Evolutionary conservation across 1,139 yeast species (phyloP), one percentile per base, ranked within the genome.

Genomic region (Arxiozyma slooffiae): DNA sequence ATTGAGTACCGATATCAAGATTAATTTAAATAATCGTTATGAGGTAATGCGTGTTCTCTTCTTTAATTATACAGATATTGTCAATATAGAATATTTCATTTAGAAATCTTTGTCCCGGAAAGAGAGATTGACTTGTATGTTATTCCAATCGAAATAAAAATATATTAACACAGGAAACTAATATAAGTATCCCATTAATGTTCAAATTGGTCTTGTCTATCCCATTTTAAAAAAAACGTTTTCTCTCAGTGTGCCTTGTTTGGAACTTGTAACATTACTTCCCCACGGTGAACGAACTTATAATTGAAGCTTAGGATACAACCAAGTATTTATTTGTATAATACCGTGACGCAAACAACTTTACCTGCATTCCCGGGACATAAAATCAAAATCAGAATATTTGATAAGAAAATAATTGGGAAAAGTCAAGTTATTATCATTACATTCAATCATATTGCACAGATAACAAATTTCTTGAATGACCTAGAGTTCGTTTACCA

Each of bases 371-470:
- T 67, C 3, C 89, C 89, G 7, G 77, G 73, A 63, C 87, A 81
- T 22, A 81, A 67, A 49, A 89, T 80, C 46, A 89, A 66, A 61
- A 82, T 77, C 50, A 89, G n/a, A n/a, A n/a, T n/a, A n/a, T n/a
- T 67, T 0, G 96, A 82, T 48, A 90, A 71, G 60, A 76, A 89
- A 42, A 89, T 87, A 64, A 92, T 92, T 0, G 98, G 98, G 66
- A 89, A n/a, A 90, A 0, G 98, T 97, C 94, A 92, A n/a, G n/a
- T n/a, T 86, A 50, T 98, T 98, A 64, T 92, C 98, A 68, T 92
- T 92, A 69, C 97, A n/a, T n/a, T n/a, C n/a, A 90, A 9, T 96
- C 97, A 0, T 97, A 88, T 65, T 92, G 98, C 0, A 97, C 97
- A 34, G 94, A 80, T 44, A 92, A 71, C 48, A 92, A 71, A 62